These are phyloP conservation scores for Gynochthodes officinalis DNA, from an alignment of 257 asterid species.

Conservation along the genomic window DNA sequence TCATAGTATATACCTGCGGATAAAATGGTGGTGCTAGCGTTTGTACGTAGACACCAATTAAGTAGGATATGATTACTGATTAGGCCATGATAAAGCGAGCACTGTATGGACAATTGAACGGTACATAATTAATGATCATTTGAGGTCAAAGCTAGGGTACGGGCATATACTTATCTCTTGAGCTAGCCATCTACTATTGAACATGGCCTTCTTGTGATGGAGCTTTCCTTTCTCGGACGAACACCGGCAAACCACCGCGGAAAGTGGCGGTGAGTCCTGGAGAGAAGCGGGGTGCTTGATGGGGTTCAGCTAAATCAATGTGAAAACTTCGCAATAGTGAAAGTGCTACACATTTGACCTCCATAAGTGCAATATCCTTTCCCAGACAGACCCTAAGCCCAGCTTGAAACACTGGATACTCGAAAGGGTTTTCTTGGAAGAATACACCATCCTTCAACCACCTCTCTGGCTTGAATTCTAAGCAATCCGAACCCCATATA, in stretches of 20 bases:
- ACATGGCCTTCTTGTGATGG: too few relatives aligned
- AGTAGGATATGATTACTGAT: too few relatives aligned
- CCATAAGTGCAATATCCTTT: constrained; percentile 42
- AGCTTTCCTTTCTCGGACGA: constrained; percentile 26
- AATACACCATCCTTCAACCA: constrained; percentile 43
- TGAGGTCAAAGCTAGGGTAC: too few relatives aligned
- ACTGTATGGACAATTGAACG: too few relatives aligned
- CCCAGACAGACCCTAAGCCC: constrained; percentile 47
- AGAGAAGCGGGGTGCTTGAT: constrained; percentile 41
- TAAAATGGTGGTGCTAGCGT: too few relatives aligned
- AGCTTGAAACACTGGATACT: constrained; percentile 48
- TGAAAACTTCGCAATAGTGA: constrained; percentile 46
- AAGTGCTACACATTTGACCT: constrained; percentile 56
- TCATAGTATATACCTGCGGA: too few relatives aligned
- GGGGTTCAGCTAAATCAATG: constrained; percentile 30
- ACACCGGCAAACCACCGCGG: constrained; percentile 49
- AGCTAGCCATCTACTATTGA: too few relatives aligned
- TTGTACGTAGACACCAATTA: too few relatives aligned
- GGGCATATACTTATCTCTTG: too few relatives aligned
- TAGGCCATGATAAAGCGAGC: too few relatives aligned
- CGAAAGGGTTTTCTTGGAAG: constrained; percentile 39
- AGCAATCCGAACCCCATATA: constrained; percentile 42
- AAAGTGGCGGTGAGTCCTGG: constrained; percentile 82
- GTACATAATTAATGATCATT: too few relatives aligned
- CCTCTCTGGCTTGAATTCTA: constrained; percentile 41